Percentiles rank a stretch among this genome's conserved stretches.
phyloP scores from a whole-genome alignment of 2,329 filamentous ascomycete species.

The Parascedosporium putredinis region DNA sequence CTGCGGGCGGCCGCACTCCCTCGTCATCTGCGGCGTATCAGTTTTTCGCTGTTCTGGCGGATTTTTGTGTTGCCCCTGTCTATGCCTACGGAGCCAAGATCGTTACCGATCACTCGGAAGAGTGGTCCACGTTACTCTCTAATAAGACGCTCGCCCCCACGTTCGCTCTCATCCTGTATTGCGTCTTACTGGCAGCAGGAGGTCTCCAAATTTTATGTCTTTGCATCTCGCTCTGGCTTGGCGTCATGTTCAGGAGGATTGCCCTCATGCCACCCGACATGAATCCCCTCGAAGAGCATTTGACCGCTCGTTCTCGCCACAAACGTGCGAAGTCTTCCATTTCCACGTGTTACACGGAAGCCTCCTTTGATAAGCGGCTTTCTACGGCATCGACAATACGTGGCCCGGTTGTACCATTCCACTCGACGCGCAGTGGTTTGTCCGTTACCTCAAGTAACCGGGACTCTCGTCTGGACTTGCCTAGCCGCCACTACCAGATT shows the following conservation, averaged over 20 bases:
- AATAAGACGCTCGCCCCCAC: conserved; percentile 43
- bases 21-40: conserved; percentile 82
- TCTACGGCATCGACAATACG: conserved; percentile 34
- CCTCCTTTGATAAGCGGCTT: conserved; percentile 48
- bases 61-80: conserved; percentile 45
- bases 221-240: conserved; percentile 62
- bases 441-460: conserved; percentile 43
- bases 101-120: conserved; percentile 29
- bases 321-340: conserved; percentile 62
- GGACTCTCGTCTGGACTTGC: conserved; percentile 44
- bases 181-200: conserved; percentile 52
- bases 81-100: conserved; percentile 45
- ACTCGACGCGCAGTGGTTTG: conserved; percentile 62
- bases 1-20: conserved; percentile 60
- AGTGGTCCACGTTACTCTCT: conserved; percentile 61
- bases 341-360: conserved; percentile 24
- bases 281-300: conserved; percentile 82
- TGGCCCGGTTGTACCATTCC: conserved; percentile 60
- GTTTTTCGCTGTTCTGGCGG: conserved; percentile 66
- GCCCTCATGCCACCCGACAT: conserved; percentile 77
- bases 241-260: conserved; percentile 73
- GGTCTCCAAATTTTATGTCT: conserved; percentile 63
- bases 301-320: conserved; percentile 64
- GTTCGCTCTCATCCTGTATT: conserved; percentile 58
- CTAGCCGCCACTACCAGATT: conserved; percentile 45